These are phyloP conservation scores for Oleoguttula mirabilis DNA, from an alignment of 495 filamentous ascomycete genomes.

Conservation along the genomic window DNA sequence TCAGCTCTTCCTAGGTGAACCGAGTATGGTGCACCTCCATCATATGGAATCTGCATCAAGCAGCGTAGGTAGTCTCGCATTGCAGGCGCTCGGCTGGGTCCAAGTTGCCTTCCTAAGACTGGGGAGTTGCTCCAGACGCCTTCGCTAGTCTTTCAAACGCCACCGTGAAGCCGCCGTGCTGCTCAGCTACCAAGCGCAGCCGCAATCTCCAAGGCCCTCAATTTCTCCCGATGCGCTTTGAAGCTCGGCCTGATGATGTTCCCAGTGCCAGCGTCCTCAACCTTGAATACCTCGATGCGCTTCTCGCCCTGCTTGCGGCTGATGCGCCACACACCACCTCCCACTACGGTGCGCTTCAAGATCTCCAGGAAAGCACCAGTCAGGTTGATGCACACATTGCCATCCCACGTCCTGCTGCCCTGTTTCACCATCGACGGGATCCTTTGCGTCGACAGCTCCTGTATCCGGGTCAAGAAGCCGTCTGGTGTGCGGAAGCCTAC, in stretches of 20 bases:
- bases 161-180: too few relatives aligned
- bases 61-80: too few relatives aligned
- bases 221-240: conserved; percentile 52
- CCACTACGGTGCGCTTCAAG: conserved; percentile 30
- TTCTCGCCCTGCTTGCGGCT: conserved; percentile 42
- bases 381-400: conserved; percentile 84
- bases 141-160: too few relatives aligned
- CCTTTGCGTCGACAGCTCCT: conserved; percentile 64
- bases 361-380: conserved; percentile 54
- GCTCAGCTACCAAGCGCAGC: conserved; percentile 7
- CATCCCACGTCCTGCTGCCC: conserved; percentile 65
- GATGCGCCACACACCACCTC: conserved; percentile 75
- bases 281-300: conserved; percentile 56
- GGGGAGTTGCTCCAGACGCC: too few relatives aligned
- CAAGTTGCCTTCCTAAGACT: too few relatives aligned
- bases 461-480: conserved; percentile 56
- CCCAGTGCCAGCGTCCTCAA: conserved; percentile 62
- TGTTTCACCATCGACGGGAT: conserved; percentile 61
- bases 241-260: conserved; percentile 68
- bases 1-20: too few relatives aligned
- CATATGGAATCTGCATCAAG: too few relatives aligned
- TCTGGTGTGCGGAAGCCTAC: conserved; percentile 70
- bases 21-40: too few relatives aligned
- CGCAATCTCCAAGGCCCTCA: conserved; percentile 4
- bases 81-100: too few relatives aligned